phyloP scores from a whole-genome alignment of 768 basidiomycete genomes.

The Cystofilobasidium bisporidii region DNA sequence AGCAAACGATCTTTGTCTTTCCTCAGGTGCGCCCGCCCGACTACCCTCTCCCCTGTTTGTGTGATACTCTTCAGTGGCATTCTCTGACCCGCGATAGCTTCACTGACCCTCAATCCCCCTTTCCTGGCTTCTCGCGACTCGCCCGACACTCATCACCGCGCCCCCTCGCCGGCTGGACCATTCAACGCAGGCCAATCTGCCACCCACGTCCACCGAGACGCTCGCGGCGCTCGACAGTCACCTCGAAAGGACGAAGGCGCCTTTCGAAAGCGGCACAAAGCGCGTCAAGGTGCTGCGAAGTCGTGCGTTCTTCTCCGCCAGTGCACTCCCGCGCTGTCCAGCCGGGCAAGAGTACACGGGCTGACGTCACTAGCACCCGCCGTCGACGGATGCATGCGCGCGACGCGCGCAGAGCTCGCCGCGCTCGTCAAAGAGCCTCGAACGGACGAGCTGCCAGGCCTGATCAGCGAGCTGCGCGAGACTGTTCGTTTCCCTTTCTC shows the following conservation, averaged over 20 bases:
- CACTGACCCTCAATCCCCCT: not conserved
- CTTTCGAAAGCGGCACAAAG: not conserved
- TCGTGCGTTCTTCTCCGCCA: not conserved
- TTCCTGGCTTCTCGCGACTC: too few relatives aligned
- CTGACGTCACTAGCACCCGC: not conserved
- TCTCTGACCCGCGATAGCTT: too few relatives aligned
- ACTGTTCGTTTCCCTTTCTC: not conserved
- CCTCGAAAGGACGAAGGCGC: not conserved
- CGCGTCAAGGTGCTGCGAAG: not conserved
- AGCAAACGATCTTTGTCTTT: slow-evolving; percentile 27
- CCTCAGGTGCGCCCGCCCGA: slow-evolving; percentile 9
- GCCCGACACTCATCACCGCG: not conserved
- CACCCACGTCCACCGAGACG: not conserved
- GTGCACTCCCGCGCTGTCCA: not conserved
- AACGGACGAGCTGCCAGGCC: not conserved
- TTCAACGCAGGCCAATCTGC: not conserved
- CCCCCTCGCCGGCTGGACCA: too few relatives aligned
- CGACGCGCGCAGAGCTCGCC: not conserved
- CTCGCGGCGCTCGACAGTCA: slow-evolving; percentile 10
- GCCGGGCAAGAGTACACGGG: not conserved
- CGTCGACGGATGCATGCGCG: not conserved
- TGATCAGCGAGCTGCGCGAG: not conserved
- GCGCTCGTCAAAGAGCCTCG: not conserved
- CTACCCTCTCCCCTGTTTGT: too few relatives aligned
- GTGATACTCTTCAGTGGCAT: too few relatives aligned